Conservation (phyloP, 306 rosid genomes). For the Vigna angularis region DNA sequence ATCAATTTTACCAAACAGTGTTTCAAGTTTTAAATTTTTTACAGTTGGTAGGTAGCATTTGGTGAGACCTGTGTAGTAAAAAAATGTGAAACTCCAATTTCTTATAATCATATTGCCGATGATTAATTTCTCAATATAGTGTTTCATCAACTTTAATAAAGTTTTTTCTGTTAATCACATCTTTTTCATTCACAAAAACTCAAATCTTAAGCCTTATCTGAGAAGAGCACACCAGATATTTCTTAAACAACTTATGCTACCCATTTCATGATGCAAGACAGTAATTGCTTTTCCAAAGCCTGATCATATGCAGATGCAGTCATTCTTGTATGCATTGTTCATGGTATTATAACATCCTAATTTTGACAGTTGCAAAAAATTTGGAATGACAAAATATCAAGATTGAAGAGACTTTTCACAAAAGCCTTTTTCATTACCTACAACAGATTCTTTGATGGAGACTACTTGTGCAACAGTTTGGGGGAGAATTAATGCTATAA, state of each 20-base stretch:
- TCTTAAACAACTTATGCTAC: not conserved
- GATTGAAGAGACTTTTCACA: not conserved
- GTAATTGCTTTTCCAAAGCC: not conserved
- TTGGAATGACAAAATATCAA: not conserved
- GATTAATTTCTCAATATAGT: too few species aligned
- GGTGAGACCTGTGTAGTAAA: not conserved
- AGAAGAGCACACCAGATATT: too few species aligned
- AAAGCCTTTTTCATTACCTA: slow-evolving; percentile 30
- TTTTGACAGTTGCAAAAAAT: not conserved
- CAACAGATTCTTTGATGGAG: not conserved
- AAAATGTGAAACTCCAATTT: not conserved
- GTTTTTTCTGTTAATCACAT: too few species aligned
- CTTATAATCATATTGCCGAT: too few species aligned
- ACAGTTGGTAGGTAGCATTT: not conserved
- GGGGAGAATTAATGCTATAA: slow-evolving; percentile 46
- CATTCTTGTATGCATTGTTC: not conserved
- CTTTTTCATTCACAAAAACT: too few species aligned
- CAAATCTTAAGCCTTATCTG: not conserved
- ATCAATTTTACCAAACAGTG: too few species aligned
- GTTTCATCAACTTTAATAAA: too few species aligned
- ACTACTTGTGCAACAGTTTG: slow-evolving; percentile 43
- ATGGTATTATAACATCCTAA: not conserved
- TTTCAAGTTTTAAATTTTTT: too few species aligned
- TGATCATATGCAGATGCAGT: not conserved
- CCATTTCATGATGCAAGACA: not conserved